phyloP scores from a whole-genome alignment of 1,284 basidiomycete species.

The Peniophora sp. region DNA sequence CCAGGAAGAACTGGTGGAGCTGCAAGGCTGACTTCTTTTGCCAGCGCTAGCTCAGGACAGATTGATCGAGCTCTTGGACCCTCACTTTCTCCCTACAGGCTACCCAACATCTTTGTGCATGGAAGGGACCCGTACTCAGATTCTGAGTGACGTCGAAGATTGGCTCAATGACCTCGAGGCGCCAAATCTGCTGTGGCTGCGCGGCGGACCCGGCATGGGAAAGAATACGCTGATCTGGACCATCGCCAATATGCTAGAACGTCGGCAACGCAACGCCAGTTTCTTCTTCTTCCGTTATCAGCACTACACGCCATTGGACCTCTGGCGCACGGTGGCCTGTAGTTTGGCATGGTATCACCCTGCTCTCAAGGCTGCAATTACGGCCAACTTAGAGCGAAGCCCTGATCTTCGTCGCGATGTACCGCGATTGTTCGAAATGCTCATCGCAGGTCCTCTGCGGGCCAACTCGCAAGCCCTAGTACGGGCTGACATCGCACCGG shows the following conservation, averaged over 20 bases:
- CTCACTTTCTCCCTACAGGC: neutral
- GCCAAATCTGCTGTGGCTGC: slow-evolving; percentile 8
- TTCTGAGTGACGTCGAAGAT: neutral
- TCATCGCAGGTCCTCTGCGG: slow-evolving; percentile 5
- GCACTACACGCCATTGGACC: neutral
- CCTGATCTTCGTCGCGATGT: too few species aligned
- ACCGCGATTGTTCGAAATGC: neutral
- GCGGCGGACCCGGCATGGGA: slow-evolving; percentile 9
- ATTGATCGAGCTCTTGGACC: neutral
- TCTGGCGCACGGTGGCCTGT: slow-evolving; percentile 6
- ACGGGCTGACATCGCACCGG: neutral
- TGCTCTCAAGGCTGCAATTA: neutral
- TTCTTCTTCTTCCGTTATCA: slow-evolving; percentile 2
- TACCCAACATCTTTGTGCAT: neutral
- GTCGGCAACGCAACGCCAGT: slow-evolving; percentile 5
- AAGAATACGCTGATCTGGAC: slow-evolving; percentile 7
- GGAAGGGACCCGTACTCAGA: neutral
- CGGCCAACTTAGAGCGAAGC: too few species aligned
- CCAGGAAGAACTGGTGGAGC: too few species aligned
- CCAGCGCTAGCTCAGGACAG: neutral
- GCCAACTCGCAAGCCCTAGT: neutral
- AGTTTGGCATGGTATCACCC: slow-evolving; percentile 6
- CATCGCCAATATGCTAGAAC: slow-evolving; percentile 5
- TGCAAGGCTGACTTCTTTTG: neutral
- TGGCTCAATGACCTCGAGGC: slow-evolving; percentile 4